phyloP scores from a whole-genome alignment of 2,329 filamentous ascomycete species.

The Apiospora malaysiana region DNA sequence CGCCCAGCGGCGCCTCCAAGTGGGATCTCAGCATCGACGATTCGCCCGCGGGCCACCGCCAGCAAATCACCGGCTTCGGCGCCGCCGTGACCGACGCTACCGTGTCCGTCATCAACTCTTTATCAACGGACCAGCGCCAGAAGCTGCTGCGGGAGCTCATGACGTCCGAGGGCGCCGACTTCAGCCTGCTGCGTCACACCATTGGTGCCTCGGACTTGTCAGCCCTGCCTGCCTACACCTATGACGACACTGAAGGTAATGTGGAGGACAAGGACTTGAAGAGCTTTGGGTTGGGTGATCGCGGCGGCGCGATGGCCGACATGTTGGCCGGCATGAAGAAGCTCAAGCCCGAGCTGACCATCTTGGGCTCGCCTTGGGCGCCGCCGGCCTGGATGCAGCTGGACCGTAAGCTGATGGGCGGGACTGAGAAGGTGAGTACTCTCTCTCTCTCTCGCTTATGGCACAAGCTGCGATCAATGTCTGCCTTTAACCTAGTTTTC shows the following conservation, averaged over 20 bases:
- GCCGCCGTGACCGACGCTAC: constrained; percentile 50
- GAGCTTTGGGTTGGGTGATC: constrained; percentile 44
- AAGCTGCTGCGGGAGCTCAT: constrained; percentile 44
- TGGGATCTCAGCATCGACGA: constrained; percentile 49
- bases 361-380: constrained; percentile 47
- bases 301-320: constrained; percentile 45
- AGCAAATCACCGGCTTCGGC: constrained; percentile 49
- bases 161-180: constrained; percentile 45
- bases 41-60: constrained; percentile 44
- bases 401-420: constrained; percentile 31
- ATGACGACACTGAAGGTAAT: constrained; percentile 43
- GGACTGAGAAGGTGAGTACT: constrained; percentile 22
- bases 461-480: background rate
- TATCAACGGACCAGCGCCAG: constrained; percentile 37
- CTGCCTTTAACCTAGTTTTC: too few relatives aligned
- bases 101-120: constrained; percentile 44
- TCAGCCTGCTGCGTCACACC: constrained; percentile 47
- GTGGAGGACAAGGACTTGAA: constrained; percentile 36
- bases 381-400: constrained; percentile 51
- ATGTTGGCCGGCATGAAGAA: constrained; percentile 44
- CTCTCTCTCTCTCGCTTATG: background rate
- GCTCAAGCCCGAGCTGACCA: constrained; percentile 42
- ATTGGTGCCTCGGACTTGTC: constrained; percentile 49
- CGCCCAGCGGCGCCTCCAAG: constrained; percentile 39
- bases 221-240: constrained; percentile 45